Percentiles rank a stretch among this genome's conserved stretches.
phyloP scores from a whole-genome alignment of 345 rosid species.

The Camelina neglecta region DNA sequence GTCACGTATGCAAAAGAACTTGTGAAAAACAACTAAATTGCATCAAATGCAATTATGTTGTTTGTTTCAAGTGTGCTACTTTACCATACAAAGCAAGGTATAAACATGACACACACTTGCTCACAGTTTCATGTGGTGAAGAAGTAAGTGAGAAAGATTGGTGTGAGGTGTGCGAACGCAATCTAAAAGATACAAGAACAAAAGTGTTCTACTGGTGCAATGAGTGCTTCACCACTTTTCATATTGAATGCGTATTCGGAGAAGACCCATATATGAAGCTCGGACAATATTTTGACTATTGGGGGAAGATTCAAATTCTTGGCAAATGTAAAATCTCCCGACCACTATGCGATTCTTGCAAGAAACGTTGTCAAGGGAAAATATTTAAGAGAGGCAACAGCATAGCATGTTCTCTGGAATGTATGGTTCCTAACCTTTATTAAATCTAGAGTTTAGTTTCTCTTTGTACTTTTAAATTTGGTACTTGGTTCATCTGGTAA shows the following conservation, averaged over 20 bases:
- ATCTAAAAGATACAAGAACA: neutral
- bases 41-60: neutral
- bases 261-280: neutral
- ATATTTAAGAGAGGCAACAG: neutral
- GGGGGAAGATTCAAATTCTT: neutral
- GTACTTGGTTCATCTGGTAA: neutral
- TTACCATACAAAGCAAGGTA: constrained; percentile 3
- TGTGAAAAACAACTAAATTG: neutral
- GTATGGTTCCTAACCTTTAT: neutral
- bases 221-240: neutral
- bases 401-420: neutral
- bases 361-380: neutral
- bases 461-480: neutral
- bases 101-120: neutral
- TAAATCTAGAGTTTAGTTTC: neutral
- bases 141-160: neutral
- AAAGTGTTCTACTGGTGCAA: neutral
- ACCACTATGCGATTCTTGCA: neutral
- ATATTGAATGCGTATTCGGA: neutral
- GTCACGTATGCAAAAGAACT: neutral
- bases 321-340: neutral
- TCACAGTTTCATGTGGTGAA: neutral
- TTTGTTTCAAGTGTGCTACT: neutral
- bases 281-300: neutral
- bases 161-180: neutral